Evolutionary conservation across 164 flowering plant species (phyloP).

Genomic region (Liriodendron chinense): DNA sequence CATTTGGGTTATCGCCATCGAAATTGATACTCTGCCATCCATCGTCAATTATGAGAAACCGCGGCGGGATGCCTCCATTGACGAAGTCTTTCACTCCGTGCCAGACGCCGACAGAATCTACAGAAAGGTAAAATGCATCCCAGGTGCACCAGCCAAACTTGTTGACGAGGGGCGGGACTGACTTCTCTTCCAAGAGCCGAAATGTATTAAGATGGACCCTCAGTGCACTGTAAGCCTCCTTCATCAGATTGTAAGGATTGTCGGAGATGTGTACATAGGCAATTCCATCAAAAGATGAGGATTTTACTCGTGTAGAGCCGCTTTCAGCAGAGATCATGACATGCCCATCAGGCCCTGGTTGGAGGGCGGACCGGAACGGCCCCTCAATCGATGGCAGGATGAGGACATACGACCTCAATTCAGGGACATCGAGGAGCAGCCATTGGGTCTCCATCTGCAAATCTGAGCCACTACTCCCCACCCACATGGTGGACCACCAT

Average conservation of each 20-base stretch:
- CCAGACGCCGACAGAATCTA: constrained; percentile 69
- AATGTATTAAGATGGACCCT: constrained; percentile 76
- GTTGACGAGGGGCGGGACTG: constrained; percentile 46
- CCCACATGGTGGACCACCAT: constrained; percentile 94
- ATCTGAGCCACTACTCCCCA: constrained; percentile 69
- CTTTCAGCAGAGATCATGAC: constrained; percentile 65
- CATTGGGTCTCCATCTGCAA: constrained; percentile 82
- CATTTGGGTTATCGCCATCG: constrained; percentile 45
- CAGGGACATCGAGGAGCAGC: constrained; percentile 71
- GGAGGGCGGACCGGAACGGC: constrained; percentile 60
- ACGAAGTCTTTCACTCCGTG: constrained; percentile 65
- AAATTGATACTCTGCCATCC: constrained; percentile 82
- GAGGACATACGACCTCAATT: constrained; percentile 52
- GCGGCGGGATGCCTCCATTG: constrained; percentile 54
- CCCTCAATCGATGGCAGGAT: constrained; percentile 62
- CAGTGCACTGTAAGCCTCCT: constrained; percentile 60
- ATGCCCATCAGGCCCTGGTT: constrained; percentile 65
- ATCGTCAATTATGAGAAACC: constrained; percentile 81
- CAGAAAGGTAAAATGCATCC: constrained; percentile 82
- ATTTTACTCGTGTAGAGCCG: constrained; percentile 48
- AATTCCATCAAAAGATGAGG: constrained; percentile 47
- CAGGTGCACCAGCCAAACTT: constrained; percentile 94
- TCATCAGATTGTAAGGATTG: constrained; percentile 72
- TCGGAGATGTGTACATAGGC: constrained; percentile 75
- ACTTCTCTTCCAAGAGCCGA: constrained; percentile 69